These are phyloP conservation scores for Cutaneotrichosporon spelunceum DNA, from an alignment of 1,284 basidiomycete genomes.

Conservation along the genomic window DNA sequence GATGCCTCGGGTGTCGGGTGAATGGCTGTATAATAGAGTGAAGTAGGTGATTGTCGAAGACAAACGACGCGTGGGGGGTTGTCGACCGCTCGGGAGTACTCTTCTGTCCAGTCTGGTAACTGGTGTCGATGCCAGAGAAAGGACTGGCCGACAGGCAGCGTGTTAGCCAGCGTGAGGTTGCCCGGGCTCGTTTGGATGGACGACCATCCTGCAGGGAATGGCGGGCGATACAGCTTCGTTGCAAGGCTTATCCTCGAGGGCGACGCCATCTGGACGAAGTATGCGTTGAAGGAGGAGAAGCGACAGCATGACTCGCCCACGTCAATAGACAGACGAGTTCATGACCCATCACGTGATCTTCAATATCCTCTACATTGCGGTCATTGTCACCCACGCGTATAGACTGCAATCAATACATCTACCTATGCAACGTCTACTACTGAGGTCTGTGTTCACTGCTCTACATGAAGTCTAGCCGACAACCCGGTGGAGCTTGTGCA, in stretches of 20 bases:
- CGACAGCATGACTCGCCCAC: not conserved
- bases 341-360: not conserved
- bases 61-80: conserved; percentile 65
- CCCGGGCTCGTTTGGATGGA: conserved; percentile 29
- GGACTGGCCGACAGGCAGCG: conserved; percentile 49
- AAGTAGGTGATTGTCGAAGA: conserved; percentile 66
- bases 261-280: not conserved
- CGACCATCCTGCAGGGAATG: conserved; percentile 44
- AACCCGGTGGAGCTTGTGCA: conserved; percentile 50
- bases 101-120: conserved; percentile 29
- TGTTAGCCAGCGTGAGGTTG: conserved; percentile 47
- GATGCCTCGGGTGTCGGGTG: conserved; percentile 53
- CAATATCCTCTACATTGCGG: too few relatives aligned
- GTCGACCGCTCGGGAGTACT: conserved; percentile 46
- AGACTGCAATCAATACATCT: not conserved
- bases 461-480: conserved; percentile 36
- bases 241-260: not conserved
- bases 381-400: not conserved
- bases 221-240: conserved; percentile 23
- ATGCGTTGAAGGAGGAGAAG: not conserved
- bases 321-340: not conserved
- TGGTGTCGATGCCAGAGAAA: conserved; percentile 48
- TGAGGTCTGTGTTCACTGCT: not conserved
- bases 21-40: conserved; percentile 69
- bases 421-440: not conserved